Percentiles rank a stretch among this genome's conserved stretches.
These are phyloP conservation scores for Clavispora vitiphila DNA, from an alignment of 805 yeast species.

Conservation along the genomic window DNA sequence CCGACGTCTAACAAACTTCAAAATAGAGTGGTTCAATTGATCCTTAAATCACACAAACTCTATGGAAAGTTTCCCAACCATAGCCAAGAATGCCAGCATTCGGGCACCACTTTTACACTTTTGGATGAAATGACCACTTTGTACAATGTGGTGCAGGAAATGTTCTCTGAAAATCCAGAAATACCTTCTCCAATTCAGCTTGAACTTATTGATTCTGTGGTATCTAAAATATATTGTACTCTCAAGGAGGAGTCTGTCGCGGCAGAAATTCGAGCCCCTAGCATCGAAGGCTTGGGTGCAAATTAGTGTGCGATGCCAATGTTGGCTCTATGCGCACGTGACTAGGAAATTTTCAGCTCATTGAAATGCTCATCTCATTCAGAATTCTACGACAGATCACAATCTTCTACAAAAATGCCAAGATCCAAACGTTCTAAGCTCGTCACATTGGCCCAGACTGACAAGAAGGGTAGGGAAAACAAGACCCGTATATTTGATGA, in stretches of 20 bases:
- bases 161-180: slow-evolving; percentile 10
- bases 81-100: background rate
- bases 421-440: slow-evolving; percentile 96
- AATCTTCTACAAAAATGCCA: slow-evolving; percentile 55
- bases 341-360: slow-evolving; percentile 4
- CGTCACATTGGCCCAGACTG: slow-evolving; percentile 93
- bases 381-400: background rate
- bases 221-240: slow-evolving; percentile 3
- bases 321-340: slow-evolving; percentile 2
- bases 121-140: slow-evolving; percentile 9
- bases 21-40: slow-evolving; percentile 1
- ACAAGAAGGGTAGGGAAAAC: slow-evolving; percentile 90
- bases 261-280: background rate
- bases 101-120: background rate
- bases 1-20: background rate
- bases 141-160: slow-evolving; percentile 11
- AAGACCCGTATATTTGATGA: slow-evolving; percentile 90
- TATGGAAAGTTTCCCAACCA: slow-evolving; percentile 1
- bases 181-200: slow-evolving; percentile 14
- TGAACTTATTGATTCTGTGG: slow-evolving; percentile 12
- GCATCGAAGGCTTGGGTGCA: background rate
- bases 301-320: slow-evolving; percentile 1
- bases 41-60: slow-evolving; percentile 3
- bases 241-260: background rate
- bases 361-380: slow-evolving; percentile 2